Evolutionary conservation across 1,284 basidiomycete genomes (phyloP).

Genomic region (Trichosporon ovoides): DNA sequence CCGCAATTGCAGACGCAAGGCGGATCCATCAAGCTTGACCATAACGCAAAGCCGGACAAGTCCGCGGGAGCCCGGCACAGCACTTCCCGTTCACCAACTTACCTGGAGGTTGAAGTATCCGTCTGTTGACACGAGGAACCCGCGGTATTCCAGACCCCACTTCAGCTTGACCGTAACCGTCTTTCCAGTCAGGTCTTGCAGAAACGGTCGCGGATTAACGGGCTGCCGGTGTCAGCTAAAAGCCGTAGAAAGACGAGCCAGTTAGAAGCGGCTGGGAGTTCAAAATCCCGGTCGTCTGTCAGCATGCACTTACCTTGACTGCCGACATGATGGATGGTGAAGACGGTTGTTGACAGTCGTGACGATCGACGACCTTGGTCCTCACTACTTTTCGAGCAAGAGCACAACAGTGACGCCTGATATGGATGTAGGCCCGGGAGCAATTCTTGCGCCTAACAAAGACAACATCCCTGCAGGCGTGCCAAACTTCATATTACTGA

Average conservation of each 20-base stretch:
- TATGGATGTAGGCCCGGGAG: conserved; percentile 4
- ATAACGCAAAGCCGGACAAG: background rate
- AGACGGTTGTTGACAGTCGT: conserved; percentile 5
- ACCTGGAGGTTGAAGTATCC: conserved; percentile 99
- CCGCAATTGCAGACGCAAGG: background rate
- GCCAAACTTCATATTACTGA: conserved; percentile 3
- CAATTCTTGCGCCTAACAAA: background rate
- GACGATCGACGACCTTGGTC: background rate
- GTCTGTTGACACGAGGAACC: conserved; percentile 96
- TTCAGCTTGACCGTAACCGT: conserved; percentile 91
- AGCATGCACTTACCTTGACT: conserved; percentile 23
- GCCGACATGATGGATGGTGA: conserved; percentile 30
- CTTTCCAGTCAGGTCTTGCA: conserved; percentile 97
- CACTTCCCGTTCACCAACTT: conserved; percentile 27
- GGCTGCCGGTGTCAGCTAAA: conserved; percentile 50
- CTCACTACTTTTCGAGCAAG: background rate
- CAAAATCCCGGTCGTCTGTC: no score
- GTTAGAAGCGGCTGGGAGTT: conserved; percentile 1
- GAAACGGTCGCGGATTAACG: conserved; percentile 97
- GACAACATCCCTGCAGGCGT: conserved; percentile 1
- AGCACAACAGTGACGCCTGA: background rate
- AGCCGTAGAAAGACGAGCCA: background rate
- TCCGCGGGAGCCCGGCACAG: background rate
- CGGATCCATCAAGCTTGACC: no score
- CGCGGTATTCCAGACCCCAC: conserved; percentile 99